Conservation (phyloP, 805 yeast genomes). For the Schizosaccharomyces lindneri region DNA sequence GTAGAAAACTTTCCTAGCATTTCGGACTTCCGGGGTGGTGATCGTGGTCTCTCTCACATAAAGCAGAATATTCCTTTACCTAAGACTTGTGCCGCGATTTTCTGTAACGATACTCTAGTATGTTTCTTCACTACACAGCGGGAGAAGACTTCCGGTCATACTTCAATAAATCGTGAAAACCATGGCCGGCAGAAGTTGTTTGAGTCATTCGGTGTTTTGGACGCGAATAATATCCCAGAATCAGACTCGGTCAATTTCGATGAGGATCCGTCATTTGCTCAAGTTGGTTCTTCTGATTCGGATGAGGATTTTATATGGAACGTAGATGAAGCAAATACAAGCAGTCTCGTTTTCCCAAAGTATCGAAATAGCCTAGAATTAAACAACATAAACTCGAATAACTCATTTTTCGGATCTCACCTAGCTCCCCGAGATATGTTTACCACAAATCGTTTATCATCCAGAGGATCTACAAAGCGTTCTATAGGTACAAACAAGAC, state of each 20-base stretch:
- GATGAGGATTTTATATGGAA: not conserved
- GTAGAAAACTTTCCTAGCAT: not conserved
- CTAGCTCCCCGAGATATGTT: not conserved
- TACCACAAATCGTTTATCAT: not conserved
- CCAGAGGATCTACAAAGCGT: not conserved
- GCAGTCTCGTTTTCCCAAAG: not conserved
- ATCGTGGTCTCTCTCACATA: not conserved
- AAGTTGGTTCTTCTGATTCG: not conserved
- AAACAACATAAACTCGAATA: not conserved
- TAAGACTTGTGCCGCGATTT: slow-evolving; percentile 75
- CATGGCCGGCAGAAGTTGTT: slow-evolving; percentile 9
- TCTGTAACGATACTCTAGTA: slow-evolving; percentile 63
- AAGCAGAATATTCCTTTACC: slow-evolving; percentile 46
- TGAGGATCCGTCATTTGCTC: not conserved
- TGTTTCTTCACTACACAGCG: slow-evolving; percentile 50
- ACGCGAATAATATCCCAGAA: not conserved
- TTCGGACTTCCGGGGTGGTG: slow-evolving; percentile 1
- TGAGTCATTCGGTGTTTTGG: not conserved
- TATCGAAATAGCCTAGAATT: not conserved
- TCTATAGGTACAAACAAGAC: not conserved
- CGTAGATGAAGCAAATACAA: not conserved
- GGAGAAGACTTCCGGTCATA: slow-evolving; percentile 7
- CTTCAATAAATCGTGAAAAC: slow-evolving; percentile 14
- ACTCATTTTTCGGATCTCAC: not conserved
- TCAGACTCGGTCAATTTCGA: not conserved